Base-by-base conservation (phyloP, 23 red algal species). In the Chondrus crispus region DNA sequence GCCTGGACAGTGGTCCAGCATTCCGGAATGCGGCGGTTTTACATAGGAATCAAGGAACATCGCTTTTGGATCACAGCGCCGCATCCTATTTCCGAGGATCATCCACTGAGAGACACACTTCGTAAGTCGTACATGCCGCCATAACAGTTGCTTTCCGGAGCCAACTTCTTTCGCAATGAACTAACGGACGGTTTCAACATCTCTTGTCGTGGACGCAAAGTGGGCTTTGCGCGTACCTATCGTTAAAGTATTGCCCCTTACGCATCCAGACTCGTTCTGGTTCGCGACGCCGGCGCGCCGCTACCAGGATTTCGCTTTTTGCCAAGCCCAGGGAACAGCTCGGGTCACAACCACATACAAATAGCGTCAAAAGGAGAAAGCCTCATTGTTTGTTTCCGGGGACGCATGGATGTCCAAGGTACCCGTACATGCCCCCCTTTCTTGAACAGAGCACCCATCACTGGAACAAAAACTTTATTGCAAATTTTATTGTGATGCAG, bases 1-100 rank as follows among this genome's bases (percentile, higher is more conserved):
- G 51, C 26, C 33, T 43, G 36, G 44, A 58, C 44, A 54, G 51
- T 2, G 42, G 42, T 60, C 46, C 38, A 3, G 77, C 77, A 28
- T 82, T 62, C 44, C 51, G 51, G 28, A 82, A 60, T 41, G 77
- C 77, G 10, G 26, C 37, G 44, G 77, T 82, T 32, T 82, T 82
- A n/a, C 29, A 29, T 82, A 32, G 50, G 77, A 18, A 29, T 52
- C 22, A 50, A 11, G 51, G 51, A 82, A 47, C 77, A 82, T 41
- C 35, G 46, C 51, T 82, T 55, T 18, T 82, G 51, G 77, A n/a
- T n/a, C n/a, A n/a, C n/a, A n/a, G n/a, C n/a, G n/a, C n/a, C n/a
- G n/a, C n/a, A n/a, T n/a, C n/a, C n/a, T n/a, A n/a, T n/a, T n/a
- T n/a, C n/a, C n/a, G n/a, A n/a, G n/a, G n/a, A n/a, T n/a, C n/a